Evolutionary conservation across 2,329 filamentous ascomycete species (phyloP).

Genomic region (Colletotrichum somersetense): DNA sequence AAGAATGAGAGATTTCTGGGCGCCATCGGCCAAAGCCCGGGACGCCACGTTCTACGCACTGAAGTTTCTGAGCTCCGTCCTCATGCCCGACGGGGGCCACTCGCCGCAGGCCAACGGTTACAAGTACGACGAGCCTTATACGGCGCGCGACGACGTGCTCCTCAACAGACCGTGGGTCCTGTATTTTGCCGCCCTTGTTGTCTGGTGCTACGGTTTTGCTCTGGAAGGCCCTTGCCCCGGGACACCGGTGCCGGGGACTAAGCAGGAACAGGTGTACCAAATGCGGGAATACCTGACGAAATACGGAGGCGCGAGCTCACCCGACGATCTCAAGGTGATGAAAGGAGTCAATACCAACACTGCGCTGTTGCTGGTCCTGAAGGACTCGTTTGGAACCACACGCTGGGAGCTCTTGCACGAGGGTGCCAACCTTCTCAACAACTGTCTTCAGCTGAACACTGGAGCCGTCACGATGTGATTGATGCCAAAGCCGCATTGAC

Average conservation of each 20-base stretch:
- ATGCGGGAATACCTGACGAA: conserved; percentile 84
- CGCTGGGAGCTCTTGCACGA: conserved; percentile 94
- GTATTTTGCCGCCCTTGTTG: conserved; percentile 91
- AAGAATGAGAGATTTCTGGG: conserved; percentile 91
- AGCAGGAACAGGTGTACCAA: conserved; percentile 76
- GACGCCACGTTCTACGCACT: conserved; percentile 94
- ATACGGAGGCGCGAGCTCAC: conserved; percentile 78
- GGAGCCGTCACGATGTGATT: conserved; percentile 43
- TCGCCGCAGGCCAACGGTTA: conserved; percentile 50
- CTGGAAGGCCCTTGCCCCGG: conserved; percentile 81
- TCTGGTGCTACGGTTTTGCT: conserved; percentile 96
- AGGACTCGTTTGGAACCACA: conserved; percentile 83
- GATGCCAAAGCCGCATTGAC: neutral
- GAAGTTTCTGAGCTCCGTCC: conserved; percentile 87
- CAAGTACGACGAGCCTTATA: conserved; percentile 70
- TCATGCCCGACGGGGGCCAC: conserved; percentile 69
- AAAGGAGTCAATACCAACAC: conserved; percentile 85
- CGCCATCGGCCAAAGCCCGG: conserved; percentile 85
- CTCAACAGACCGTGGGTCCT: conserved; percentile 95
- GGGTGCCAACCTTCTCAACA: conserved; percentile 82
- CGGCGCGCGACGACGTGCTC: conserved; percentile 87
- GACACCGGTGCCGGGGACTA: conserved; percentile 65
- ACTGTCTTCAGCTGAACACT: conserved; percentile 76
- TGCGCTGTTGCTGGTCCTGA: conserved; percentile 83
- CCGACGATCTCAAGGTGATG: conserved; percentile 81